phyloP scores from a whole-genome alignment of 1,139 yeast species.

The Pneumocystis murina region DNA sequence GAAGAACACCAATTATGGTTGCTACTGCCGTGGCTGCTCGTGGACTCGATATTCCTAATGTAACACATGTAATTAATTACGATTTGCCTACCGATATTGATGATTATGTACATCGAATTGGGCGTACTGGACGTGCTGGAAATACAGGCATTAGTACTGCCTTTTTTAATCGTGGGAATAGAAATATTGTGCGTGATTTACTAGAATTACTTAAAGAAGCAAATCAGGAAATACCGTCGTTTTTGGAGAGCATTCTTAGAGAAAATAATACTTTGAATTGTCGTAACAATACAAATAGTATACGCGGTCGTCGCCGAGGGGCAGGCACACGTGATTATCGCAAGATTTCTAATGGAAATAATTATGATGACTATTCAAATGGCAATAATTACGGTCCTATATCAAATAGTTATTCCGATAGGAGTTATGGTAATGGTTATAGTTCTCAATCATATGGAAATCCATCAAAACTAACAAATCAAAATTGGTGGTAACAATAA shows the following conservation, averaged over 20 bases:
- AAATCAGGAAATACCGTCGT: constrained; percentile 90
- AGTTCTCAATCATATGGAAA: neutral
- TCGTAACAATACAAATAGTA: constrained; percentile 21
- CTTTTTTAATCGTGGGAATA: constrained; percentile 91
- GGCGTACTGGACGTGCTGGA: constrained; percentile 99
- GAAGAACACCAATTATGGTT: constrained; percentile 80
- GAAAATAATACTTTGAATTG: constrained; percentile 55
- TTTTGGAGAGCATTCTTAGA: constrained; percentile 65
- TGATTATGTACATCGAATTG: constrained; percentile 97
- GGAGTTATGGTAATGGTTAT: neutral
- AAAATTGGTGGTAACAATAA: neutral
- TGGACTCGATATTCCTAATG: constrained; percentile 98
- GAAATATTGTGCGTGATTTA: constrained; percentile 75
- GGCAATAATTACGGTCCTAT: constrained; percentile 5
- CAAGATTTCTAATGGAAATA: constrained; percentile 30
- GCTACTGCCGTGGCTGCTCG: constrained; percentile 99
- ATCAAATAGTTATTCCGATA: neutral
- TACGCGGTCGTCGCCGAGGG: constrained; percentile 43
- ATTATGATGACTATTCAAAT: constrained; percentile 17
- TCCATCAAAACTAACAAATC: neutral
- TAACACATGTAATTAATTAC: constrained; percentile 90
- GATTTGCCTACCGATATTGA: constrained; percentile 95
- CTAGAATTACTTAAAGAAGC: constrained; percentile 83
- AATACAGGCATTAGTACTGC: constrained; percentile 97
- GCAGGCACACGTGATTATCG: constrained; percentile 26